Base-by-base conservation (phyloP, 2,329 filamentous ascomycete genomes). In the Capronia americana region DNA sequence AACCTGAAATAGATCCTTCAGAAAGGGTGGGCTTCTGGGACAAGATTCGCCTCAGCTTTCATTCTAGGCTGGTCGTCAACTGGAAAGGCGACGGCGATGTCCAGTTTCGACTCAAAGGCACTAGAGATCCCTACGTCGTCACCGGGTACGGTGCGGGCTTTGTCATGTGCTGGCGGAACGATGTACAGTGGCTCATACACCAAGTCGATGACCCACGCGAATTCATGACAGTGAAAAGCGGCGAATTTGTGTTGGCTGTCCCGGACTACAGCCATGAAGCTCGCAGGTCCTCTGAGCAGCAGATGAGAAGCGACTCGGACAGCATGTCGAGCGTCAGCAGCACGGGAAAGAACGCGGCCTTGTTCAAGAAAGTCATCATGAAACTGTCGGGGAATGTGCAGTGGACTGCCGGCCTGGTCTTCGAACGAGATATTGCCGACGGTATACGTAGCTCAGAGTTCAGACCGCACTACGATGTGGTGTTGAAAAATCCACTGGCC, bases 351-450 rank as follows among this genome's bases (percentile, higher is more conserved):
- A 87, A 90, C 41, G 88, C 90, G 1, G 91, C 93, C n/a, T 84
- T 89, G 0, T 99, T 99, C 84, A 97, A 97, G 79, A 99, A 99
- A 79, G 95, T 98, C 3, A 88, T 97, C 59, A 98, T 99, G 94
- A 99, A 99, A 79, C 84, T 99, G 12, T 98, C 95, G 3, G 95
- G 95, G 14, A 96, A 95, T 74, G 95, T 99, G 0, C 91, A 92
- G 77, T 97, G 93, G 92, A 86, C 94, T 75, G 89, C 91, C 14
- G 96, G 95, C 0, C 83, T 99, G 46, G 92, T 96, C 57, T 99
- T 99, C 75, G 95, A 99, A 78, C 88, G 90, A 54, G 91, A 94
- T 69, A 83, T 93, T 32, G 86, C 88, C 53, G 81, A 88, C 61
- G 90, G 89, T 38, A 83, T 85, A 61, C 87, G 95, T 65, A 93